Conservation (phyloP, 371 early-diverging fungal genomes). For the Mortierella sp. region DNA sequence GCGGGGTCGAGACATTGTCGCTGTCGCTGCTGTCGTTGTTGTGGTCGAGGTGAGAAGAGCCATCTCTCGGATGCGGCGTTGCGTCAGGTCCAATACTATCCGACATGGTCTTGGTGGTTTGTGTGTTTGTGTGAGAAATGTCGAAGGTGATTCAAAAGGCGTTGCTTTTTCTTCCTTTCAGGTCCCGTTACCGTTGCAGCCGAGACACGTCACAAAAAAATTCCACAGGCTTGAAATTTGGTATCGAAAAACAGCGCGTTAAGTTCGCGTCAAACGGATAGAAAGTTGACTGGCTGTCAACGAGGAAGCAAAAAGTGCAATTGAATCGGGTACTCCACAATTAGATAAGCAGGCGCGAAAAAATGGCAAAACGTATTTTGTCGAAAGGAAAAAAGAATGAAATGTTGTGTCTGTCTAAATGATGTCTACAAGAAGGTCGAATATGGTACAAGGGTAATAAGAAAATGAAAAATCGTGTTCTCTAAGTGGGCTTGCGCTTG, state of each 20-base stretch:
- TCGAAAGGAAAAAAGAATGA: not conserved
- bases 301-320: not conserved
- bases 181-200: too few species aligned
- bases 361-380: not conserved
- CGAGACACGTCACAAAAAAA: too few species aligned
- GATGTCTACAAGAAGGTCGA: not conserved
- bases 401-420: too few species aligned
- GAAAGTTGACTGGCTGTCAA: too few species aligned
- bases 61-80: constrained; percentile 29
- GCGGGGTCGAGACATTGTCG: constrained; percentile 16
- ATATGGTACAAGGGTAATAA: constrained; percentile 14
- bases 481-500: constrained; percentile 34
- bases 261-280: too few species aligned
- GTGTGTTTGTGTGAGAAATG: not conserved
- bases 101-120: constrained; percentile 12
- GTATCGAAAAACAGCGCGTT: too few species aligned
- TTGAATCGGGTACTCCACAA: too few species aligned
- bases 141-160: too few species aligned
- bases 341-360: too few species aligned
- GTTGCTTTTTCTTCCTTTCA: too few species aligned
- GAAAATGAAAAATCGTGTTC: not conserved
- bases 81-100: constrained; percentile 29
- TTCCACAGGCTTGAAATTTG: too few species aligned
- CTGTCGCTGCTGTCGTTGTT: constrained; percentile 5
- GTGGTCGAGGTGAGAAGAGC: not conserved